Percentiles rank a stretch among this genome's conserved stretches.
Conservation (phyloP, 2,329 filamentous ascomycete species). For the Aspergillus luchuensis region DNA sequence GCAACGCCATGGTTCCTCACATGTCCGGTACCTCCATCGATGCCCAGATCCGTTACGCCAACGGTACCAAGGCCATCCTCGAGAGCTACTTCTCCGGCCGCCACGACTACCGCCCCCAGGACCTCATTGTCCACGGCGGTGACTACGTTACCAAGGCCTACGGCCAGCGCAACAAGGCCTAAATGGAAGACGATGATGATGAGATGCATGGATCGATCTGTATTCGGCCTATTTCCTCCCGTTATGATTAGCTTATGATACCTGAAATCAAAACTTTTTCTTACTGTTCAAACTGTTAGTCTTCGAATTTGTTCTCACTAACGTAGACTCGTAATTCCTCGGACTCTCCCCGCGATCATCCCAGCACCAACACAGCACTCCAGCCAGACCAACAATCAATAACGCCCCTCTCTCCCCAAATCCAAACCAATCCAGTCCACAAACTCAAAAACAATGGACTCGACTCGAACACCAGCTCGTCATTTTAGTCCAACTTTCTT, state of each 20-base stretch:
- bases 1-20: conserved; percentile 98
- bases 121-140: conserved; percentile 85
- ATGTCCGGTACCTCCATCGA: conserved; percentile 99
- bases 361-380: neutral
- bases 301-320: neutral
- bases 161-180: conserved; percentile 63
- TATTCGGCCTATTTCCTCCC: neutral
- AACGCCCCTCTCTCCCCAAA: no score
- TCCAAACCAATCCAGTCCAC: no score
- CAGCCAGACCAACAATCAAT: no score
- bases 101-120: conserved; percentile 84
- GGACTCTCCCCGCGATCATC: neutral
- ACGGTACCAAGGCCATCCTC: conserved; percentile 85
- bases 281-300: neutral
- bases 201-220: conserved; percentile 16
- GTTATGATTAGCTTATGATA: conserved; percentile 23
- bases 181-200: conserved; percentile 11
- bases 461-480: no score
- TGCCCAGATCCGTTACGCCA: conserved; percentile 88
- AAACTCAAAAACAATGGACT: no score
- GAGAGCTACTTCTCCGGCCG: conserved; percentile 86
- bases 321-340: neutral
- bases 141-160: conserved; percentile 96
- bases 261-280: conserved; percentile 20
- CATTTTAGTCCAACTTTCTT: no score